Evolutionary conservation across 2,329 filamentous ascomycete genomes (phyloP).

Genomic region (Monosporascus sp.): DNA sequence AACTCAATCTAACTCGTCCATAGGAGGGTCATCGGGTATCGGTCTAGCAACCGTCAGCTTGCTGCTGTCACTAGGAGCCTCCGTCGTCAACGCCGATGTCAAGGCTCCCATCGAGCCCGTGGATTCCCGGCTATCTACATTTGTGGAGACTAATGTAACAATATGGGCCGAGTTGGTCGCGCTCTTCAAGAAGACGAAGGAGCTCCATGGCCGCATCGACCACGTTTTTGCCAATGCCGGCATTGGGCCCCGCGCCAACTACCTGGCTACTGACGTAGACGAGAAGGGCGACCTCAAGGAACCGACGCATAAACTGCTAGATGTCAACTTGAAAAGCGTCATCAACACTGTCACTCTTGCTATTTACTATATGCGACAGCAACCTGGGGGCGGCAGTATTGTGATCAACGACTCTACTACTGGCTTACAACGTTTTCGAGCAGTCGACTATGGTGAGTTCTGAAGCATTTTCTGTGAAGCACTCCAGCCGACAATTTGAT

Average conservation of each 20-base stretch:
- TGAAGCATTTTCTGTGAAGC: neutral
- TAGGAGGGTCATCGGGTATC: slow-evolving; percentile 55
- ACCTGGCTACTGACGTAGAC: slow-evolving; percentile 41
- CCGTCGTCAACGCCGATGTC: slow-evolving; percentile 50
- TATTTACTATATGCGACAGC: slow-evolving; percentile 43
- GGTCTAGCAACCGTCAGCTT: slow-evolving; percentile 49
- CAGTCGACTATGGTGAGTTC: slow-evolving; percentile 43
- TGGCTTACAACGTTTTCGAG: slow-evolving; percentile 43
- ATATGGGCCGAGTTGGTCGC: slow-evolving; percentile 43
- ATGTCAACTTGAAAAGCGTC: slow-evolving; percentile 44
- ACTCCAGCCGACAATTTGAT: neutral
- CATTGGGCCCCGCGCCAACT: slow-evolving; percentile 39
- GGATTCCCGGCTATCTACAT: slow-evolving; percentile 27
- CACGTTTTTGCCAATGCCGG: slow-evolving; percentile 68
- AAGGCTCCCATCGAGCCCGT: slow-evolving; percentile 30
- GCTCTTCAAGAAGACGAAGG: slow-evolving; percentile 45
- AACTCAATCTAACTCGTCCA: neutral
- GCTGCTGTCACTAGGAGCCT: slow-evolving; percentile 46
- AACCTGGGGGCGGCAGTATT: slow-evolving; percentile 43
- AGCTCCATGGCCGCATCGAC: slow-evolving; percentile 68
- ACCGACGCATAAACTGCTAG: slow-evolving; percentile 35
- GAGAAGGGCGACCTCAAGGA: slow-evolving; percentile 42
- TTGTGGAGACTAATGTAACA: slow-evolving; percentile 41
- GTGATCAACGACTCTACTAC: slow-evolving; percentile 48
- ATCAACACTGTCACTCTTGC: slow-evolving; percentile 45